These are phyloP conservation scores for Reutealis trisperma DNA, from an alignment of 345 rosid genomes.

Conservation along the genomic window DNA sequence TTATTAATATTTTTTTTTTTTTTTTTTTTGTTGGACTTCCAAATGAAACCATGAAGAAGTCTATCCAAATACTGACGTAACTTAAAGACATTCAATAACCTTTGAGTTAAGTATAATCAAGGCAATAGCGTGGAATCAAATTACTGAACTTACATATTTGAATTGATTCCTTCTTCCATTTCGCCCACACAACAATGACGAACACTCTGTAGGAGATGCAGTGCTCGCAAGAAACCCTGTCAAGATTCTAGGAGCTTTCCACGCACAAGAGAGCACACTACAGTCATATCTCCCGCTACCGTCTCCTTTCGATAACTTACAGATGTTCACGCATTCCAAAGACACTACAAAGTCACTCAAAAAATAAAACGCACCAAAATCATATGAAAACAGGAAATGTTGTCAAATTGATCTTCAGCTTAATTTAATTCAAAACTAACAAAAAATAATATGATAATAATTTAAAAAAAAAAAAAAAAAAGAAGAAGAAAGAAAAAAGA, in stretches of 20 bases:
- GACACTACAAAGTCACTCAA: slow-evolving; percentile 53
- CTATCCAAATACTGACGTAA: not conserved
- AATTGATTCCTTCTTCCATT: slow-evolving; percentile 47
- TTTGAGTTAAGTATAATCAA: not conserved
- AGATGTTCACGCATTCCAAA: slow-evolving; percentile 75
- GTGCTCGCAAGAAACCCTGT: slow-evolving; percentile 89
- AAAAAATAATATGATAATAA: not conserved
- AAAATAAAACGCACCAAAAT: not conserved
- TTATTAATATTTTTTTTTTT: too few relatives aligned
- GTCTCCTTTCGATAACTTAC: slow-evolving; percentile 79
- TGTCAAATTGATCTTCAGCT: not conserved
- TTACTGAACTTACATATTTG: slow-evolving; percentile 49
- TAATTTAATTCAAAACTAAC: not conserved
- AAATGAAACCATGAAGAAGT: slow-evolving; percentile 4
- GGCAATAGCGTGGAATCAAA: not conserved
- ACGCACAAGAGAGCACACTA: slow-evolving; percentile 76
- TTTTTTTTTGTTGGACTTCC: not conserved
- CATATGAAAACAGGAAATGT: not conserved
- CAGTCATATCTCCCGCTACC: slow-evolving; percentile 67
- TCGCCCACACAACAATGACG: slow-evolving; percentile 36
- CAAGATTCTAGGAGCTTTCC: slow-evolving; percentile 87
- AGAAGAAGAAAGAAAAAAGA: not conserved
- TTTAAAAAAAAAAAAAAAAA: too few relatives aligned
- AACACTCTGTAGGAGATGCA: slow-evolving; percentile 56
- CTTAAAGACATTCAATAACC: not conserved